phyloP scores from a whole-genome alignment of 768 basidiomycete genomes.

The Lactarius trivialis region DNA sequence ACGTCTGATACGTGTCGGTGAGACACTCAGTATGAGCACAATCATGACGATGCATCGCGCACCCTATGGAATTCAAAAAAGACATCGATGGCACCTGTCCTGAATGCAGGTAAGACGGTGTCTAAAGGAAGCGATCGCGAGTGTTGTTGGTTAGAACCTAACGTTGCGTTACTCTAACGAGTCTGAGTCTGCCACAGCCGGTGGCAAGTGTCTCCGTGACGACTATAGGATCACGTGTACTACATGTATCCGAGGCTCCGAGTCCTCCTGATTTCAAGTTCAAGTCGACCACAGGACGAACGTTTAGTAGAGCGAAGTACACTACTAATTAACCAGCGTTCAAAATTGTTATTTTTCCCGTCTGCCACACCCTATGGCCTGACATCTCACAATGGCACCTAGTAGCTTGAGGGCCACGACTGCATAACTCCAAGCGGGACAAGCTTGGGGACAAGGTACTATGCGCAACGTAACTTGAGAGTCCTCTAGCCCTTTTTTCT shows the following conservation, averaged over 20 bases:
- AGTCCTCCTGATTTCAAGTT: not conserved
- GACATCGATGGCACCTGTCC: slow-evolving; percentile 45
- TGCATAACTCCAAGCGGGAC: not conserved
- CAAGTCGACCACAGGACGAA: too few relatives aligned
- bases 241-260: too few relatives aligned
- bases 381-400: not conserved
- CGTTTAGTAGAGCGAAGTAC: too few relatives aligned
- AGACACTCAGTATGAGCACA: not conserved
- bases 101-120: not conserved
- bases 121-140: not conserved
- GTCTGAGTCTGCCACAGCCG: not conserved
- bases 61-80: slow-evolving; percentile 82
- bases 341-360: too few relatives aligned
- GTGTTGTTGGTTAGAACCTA: not conserved
- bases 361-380: too few relatives aligned
- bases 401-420: not conserved
- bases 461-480: not conserved
- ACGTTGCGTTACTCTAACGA: not conserved
- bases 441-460: too few relatives aligned
- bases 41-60: slow-evolving; percentile 23
- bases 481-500: not conserved
- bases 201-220: slow-evolving; percentile 15
- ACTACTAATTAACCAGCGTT: too few relatives aligned
- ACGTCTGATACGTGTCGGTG: slow-evolving; percentile 38
- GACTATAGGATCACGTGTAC: slow-evolving; percentile 17